Evolutionary conservation across 2,329 filamentous ascomycete genomes (phyloP), one percentile per base, ranked within the genome.

Genomic region (Sporothrix dimorphospora): DNA sequence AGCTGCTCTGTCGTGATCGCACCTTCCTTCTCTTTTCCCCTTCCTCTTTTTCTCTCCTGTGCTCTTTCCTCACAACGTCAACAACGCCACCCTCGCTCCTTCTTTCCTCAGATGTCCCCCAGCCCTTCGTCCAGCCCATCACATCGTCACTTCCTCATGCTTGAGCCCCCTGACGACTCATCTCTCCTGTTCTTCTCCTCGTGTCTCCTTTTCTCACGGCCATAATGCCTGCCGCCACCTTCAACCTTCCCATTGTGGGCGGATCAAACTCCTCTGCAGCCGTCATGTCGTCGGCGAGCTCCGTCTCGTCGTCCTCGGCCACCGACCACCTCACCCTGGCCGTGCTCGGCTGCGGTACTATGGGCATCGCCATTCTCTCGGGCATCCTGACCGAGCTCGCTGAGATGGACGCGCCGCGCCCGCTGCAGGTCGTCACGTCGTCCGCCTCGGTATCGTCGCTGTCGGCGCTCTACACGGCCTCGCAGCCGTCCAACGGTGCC

Each of bases 311-410:
- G 14, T 49, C 65, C 6, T 66, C 72, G 1, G 30, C 49, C 49
- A 45, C 72, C 4, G 70, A 71, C 27, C 70, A 71, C 55, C 86
- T 94, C 75, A 95, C 92, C 75, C 86, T 97, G 83, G 89, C 93
- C 74, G 89, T 96, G 74, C 86, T 97, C 72, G 94, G 94, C 77
- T 96, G 92, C 81, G 93, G 93, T 75, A 94, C 90, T 70, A 92
- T 97, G 89, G 94, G 94, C 73, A 92, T 93, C 73, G 93, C 93
- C 72, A 94, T 97, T 76, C 88, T 97, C 72, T 90, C 88, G 71
- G 94, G 93, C 75, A 91, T 97, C 78, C 87, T 97, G 76, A 85
- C 88, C 73, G 92, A 92, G 12, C 86, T 96, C 59, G 83, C 84
- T 51, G 85, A 84, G 75, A 82, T 86, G 79, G 84, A 84, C 71